Evolutionary conservation across 2,329 filamentous ascomycete genomes (phyloP), one percentile per base, ranked within the genome.

Genomic region (Aspergillus tubingensis): DNA sequence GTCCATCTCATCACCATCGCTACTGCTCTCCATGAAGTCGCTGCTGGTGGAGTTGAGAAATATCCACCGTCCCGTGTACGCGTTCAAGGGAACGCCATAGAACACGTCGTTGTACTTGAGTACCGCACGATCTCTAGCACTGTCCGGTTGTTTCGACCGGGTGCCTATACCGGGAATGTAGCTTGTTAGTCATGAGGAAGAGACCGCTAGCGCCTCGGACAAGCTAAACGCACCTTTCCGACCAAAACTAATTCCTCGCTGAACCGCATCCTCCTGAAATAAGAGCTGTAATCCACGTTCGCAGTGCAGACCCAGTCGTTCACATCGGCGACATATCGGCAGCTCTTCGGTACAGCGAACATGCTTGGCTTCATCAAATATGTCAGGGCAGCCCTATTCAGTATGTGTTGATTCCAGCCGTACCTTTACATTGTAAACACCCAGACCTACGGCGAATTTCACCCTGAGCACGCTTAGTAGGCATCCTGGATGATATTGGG

Each of bases 321-420:
- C 61, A 61, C 72, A 74, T 32, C 71, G 70, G 15, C 53, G 57
- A 57, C 72, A 74, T 30, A 57, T 53, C 8, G 72, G 71, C 47
- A 60, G 58, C 53, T 74, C 70, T 54, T 74, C 72, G 13, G 71
- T 71, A 53, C 72, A 74, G 43, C 67, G 68, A 32, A 73, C 69
- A 60, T 74, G 71, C 51, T 68, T 70, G 39, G 67, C 67, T 48
- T 23, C 8, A 15, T 23, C 25, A 23, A 4, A 5, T 8, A 44
- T 19, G 41, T 44, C 17, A 44, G 15, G 19, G 17, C 41, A 44
- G 11, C 17, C 41, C 10, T n/a, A 17, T 8, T 17, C 69, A 19
- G 32, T 41, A 11, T 10, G 5, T 4, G 10, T 47, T 39, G 15
- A 25, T 13, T 21, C 43, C 19, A 30, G 38, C 38, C 54, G 3